Base-by-base conservation (phyloP, 1,284 basidiomycete species). In the Puccinia polysora region DNA sequence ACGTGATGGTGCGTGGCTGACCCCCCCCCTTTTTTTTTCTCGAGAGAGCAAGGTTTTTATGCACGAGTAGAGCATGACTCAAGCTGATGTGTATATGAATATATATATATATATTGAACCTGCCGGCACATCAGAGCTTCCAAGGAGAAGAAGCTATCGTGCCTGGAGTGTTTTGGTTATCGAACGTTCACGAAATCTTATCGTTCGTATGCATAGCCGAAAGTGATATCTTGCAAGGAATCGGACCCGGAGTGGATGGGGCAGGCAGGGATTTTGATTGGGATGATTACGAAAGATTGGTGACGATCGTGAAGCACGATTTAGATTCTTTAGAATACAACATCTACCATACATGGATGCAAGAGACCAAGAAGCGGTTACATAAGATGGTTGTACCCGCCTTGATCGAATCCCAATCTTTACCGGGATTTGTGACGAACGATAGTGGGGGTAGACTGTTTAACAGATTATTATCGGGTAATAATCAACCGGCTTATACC, bases 321-420 rank as follows among this genome's bases (percentile, higher is more conserved):
- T 85, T 99, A 55, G 96, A 98, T 82, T 94, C 90, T 76, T 84
- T 99, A 77, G 95, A 98, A 82, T 98, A 97, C 79, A 99, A 98
- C 84, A 96, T 99, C 81, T 98, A 97, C 80, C 95, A 98, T 81
- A 97, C 95, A 0, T 97, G 92, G 90, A 98, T 99, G 91, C 84
- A 91, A 74, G 96, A 98, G 82, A 91, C 93, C 53, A 98, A 98
- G 87, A 96, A 95, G 83, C 89, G 88, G 75, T 83, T 99, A 53
- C 86, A 88, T 75, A 97, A 97, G 84, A 98, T 98, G 94, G 91
- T 98, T 63, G 93, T 99, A 73, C 96, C 96, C 20, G 96, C 96
- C 3, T 82, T 98, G 75, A 93, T 98, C 77, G 96, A 98, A 82
- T 95, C 90, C 75, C 96, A 98, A 81, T 95, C 94, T 23, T 82